Evolutionary conservation across 2,329 filamentous ascomycete genomes (phyloP), one percentile per base, ranked within the genome.

Genomic region (Incumbomyces delicatus): DNA sequence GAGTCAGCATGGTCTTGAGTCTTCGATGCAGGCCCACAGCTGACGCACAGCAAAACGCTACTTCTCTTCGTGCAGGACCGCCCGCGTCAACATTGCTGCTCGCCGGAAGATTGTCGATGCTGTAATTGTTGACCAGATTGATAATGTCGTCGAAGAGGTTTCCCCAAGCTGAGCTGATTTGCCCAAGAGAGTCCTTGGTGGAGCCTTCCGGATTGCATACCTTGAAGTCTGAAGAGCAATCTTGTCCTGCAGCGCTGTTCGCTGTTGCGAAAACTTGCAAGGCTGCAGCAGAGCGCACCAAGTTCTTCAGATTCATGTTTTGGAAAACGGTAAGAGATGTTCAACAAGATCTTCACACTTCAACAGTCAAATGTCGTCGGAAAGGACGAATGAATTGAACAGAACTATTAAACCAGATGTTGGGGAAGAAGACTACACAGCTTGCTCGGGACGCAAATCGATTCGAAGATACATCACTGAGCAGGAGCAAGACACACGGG

Each of bases 1-100:
- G 22, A 8, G 8, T 16, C 12, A 18, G 22, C 12, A 12, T 18
- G 22, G 11, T 14, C 35, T 38, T 20, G 4, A 17, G 11, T 14
- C 35, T 38, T 20, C 35, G 17, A 18, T 10, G 11, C 16, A 10
- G 16, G 2, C 22, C 22, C 8, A 8, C 22, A 5, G 22, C 22
- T 22, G 6, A 30, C 33, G 13, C 29, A 45, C 42, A 45, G 42
- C 42, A 45, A 34, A 38, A 45, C 13, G 34, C 33, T 20, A 37
- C 10, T 16, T 38, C 33, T 16, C 42, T 13, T 3, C 42, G 42
- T 29, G 42, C 42, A 3, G 42, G 42, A 35, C 42, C 42, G n/a
- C 30, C 27, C 3, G 33, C 33, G 17, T 45, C 33, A 33, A 45
- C 34, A 7, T 20, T 30, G 17, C 30, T 44, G 16, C 17, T 35